Conservation (phyloP, 371 early-diverging fungal species). For the Smittium culicis region DNA sequence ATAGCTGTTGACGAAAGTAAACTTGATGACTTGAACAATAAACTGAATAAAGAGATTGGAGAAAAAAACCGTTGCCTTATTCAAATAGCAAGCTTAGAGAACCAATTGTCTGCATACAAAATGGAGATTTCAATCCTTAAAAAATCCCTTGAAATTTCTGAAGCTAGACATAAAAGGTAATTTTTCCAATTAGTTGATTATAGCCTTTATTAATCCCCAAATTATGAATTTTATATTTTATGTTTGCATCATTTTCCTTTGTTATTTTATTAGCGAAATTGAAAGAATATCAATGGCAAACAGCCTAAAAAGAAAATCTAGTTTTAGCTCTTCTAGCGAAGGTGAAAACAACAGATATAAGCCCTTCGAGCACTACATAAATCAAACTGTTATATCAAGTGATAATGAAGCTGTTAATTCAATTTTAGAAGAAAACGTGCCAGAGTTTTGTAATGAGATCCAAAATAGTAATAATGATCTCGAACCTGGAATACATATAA, state of each 20-base stretch:
- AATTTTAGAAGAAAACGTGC: not conserved
- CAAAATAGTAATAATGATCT: not conserved
- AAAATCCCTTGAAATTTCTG: not conserved
- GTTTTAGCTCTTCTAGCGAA: not conserved
- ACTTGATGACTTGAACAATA: not conserved
- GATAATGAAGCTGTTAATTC: not conserved
- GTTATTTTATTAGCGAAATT: not conserved
- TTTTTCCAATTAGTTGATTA: not conserved
- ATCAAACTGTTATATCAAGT: not conserved
- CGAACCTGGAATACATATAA: not conserved
- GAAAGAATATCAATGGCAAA: not conserved
- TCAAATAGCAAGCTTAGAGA: not conserved
- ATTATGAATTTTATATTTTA: no score
- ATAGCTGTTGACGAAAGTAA: constrained; percentile 7
- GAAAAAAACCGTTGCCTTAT: not conserved
- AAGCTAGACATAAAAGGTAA: not conserved
- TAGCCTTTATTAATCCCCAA: not conserved
- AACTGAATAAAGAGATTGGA: not conserved
- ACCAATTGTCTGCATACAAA: not conserved
- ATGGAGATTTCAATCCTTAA: constrained; percentile 5
- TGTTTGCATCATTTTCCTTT: not conserved
- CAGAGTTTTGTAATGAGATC: no score
- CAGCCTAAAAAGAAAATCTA: not conserved
- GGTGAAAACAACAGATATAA: not conserved
- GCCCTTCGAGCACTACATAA: not conserved